Conservation (phyloP, 2,329 filamentous ascomycete genomes). For the Bipolaris oryzae region DNA sequence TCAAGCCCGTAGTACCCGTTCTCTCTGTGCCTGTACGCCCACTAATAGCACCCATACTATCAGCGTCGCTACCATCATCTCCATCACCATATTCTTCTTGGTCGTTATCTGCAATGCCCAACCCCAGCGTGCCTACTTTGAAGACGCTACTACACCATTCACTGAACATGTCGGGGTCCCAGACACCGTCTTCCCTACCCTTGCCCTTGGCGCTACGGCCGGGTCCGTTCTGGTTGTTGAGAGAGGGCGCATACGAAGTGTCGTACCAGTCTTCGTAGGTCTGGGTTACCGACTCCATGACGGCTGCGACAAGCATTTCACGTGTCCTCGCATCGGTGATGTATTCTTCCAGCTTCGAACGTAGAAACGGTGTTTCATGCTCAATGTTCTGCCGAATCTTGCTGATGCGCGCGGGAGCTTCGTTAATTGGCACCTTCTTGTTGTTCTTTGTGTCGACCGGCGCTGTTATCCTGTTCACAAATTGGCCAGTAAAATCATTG, state of each 20-base stretch:
- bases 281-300: constrained; percentile 67
- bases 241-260: constrained; percentile 48
- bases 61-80: constrained; percentile 32
- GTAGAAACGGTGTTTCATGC: constrained; percentile 62
- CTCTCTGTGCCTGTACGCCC: constrained; percentile 36
- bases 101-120: constrained; percentile 30
- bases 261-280: constrained; percentile 70
- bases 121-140: constrained; percentile 56
- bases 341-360: constrained; percentile 65
- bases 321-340: constrained; percentile 68
- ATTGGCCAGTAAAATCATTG: constrained; percentile 68
- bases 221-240: constrained; percentile 27
- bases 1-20: constrained; percentile 35
- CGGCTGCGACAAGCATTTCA: constrained; percentile 69
- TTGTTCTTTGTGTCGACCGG: constrained; percentile 43
- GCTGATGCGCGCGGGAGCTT: constrained; percentile 42
- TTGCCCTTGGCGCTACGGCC: constrained; percentile 49
- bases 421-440: constrained; percentile 31
- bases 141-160: constrained; percentile 68
- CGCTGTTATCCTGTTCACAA: constrained; percentile 63
- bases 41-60: constrained; percentile 32
- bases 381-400: constrained; percentile 62
- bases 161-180: constrained; percentile 68
- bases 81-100: constrained; percentile 13
- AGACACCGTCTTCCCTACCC: constrained; percentile 65